Conservation (phyloP, 306 rosid genomes). For the Pueraria montana region DNA sequence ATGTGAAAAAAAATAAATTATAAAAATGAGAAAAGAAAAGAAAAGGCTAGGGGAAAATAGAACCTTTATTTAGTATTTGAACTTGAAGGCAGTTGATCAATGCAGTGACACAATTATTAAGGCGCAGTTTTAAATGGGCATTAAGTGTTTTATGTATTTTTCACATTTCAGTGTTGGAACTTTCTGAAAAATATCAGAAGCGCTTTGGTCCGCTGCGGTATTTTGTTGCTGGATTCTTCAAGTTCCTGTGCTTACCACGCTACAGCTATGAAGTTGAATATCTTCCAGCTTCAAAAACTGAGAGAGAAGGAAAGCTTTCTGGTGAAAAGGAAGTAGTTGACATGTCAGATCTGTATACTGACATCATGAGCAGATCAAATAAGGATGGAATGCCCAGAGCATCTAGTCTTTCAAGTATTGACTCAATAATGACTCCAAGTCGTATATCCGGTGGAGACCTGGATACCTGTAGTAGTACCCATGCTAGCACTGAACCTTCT, state of each 20-base stretch:
- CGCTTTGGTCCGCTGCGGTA: constrained; percentile 96
- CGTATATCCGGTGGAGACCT: constrained; percentile 90
- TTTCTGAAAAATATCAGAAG: constrained; percentile 95
- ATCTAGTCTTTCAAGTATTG: constrained; percentile 98
- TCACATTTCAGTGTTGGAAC: constrained; percentile 85
- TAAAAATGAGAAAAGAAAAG: not conserved
- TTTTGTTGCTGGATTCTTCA: constrained; percentile 97
- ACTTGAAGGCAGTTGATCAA: constrained; percentile 27
- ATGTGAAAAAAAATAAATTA: not conserved
- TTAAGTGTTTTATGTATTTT: constrained; percentile 40
- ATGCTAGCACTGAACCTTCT: constrained; percentile 95
- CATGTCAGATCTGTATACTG: constrained; percentile 85
- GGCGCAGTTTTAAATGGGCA: constrained; percentile 14
- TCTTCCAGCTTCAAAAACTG: constrained; percentile 86
- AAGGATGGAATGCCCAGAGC: constrained; percentile 95
- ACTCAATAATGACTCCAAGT: constrained; percentile 97
- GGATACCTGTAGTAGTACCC: constrained; percentile 80
- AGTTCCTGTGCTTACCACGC: constrained; percentile 92
- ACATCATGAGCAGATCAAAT: constrained; percentile 87
- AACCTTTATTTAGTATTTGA: constrained; percentile 21
- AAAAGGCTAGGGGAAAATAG: constrained; percentile 28
- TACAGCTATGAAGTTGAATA: constrained; percentile 95
- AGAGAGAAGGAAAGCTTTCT: constrained; percentile 71
- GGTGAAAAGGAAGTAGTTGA: constrained; percentile 81
- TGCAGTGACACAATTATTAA: constrained; percentile 28